Evolutionary conservation across 169 alveolate species (phyloP).

Genomic region (Plasmodium adleri): DNA sequence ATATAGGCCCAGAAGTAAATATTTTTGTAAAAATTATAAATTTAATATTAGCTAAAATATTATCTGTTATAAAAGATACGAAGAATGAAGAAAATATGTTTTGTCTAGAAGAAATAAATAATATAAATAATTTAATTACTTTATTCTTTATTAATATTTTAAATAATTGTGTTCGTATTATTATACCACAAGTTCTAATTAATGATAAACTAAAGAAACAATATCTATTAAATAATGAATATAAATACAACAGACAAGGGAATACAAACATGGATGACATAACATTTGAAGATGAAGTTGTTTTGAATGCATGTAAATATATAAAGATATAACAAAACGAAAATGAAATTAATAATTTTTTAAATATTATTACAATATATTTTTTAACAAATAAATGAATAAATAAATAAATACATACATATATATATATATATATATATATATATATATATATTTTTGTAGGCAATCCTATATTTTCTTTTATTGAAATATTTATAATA

Average conservation of each 20-base stretch:
- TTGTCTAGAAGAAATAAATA: conserved; percentile 42
- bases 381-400: too few relatives aligned
- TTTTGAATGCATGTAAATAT: conserved; percentile 56
- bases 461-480: conserved; percentile 67
- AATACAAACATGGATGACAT: conserved; percentile 3
- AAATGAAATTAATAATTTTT: not conserved
- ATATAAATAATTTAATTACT: conserved; percentile 45
- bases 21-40: conserved; percentile 71
- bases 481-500: conserved; percentile 59
- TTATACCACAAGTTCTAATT: conserved; percentile 40
- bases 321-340: not conserved
- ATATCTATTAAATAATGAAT: conserved; percentile 31
- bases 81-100: conserved; percentile 29
- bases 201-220: conserved; percentile 41
- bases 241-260: conserved; percentile 3
- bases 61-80: conserved; percentile 46
- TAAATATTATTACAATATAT: too few relatives aligned
- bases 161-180: conserved; percentile 44
- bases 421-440: not conserved
- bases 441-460: not conserved
- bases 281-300: conserved; percentile 36
- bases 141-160: conserved; percentile 42
- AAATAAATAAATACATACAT: not conserved
- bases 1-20: conserved; percentile 66
- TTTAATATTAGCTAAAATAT: conserved; percentile 65